Base-by-base conservation (phyloP, 2,329 filamentous ascomycete species). In the Teratosphaeria zuluensis region DNA sequence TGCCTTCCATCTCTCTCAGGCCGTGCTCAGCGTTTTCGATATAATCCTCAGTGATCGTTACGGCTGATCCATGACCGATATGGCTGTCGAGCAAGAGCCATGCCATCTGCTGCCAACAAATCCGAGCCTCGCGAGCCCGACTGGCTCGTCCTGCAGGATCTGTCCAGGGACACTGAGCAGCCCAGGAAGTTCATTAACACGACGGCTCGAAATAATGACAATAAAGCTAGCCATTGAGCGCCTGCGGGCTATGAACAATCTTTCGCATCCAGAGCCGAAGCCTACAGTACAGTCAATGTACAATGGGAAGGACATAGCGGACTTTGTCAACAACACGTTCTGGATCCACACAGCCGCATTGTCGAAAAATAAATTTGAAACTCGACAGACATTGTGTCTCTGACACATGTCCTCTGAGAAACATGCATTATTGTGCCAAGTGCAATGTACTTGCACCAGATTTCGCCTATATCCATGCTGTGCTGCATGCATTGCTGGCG, bases 371-470 rank as follows among this genome's bases (percentile, higher is more conserved):
- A 2, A 71, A 85, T 88, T 8, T 84, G 87, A 14, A 76, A 82
- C 59, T 79, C 83, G 58, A 87, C 86, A 1, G 89, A 92, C 69
- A 86, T 92, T 19, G 82, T 91, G 53, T 89, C 92, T 79, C 72
- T 92, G 58, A 90, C 87, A 0, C 88, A 92, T 70, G 78, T 92
- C 28, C 70, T 91, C 38, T 74, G 90, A 31, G 92, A 92, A 75
- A 80, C 86, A 59, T 76, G 76, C 57, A 90, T 87, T 0, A 85
- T 84, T 1, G 72, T 92, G 0, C 87, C 88, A 1, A 89, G 85
- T 63, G 87, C 87, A 0, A 61, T 85, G 7, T 78, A 80, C 57
- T 78, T 92, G 12, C 89, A 83, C 72, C 77, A 79, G 64, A 75
- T 78, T 67, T 92, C 73, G 81, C 79, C 11, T 89, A 83, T 74